Percentiles rank a stretch among this genome's conserved stretches.
Evolutionary conservation across 2,329 filamentous ascomycete species (phyloP).

Genomic region (Penicillium sp.): DNA sequence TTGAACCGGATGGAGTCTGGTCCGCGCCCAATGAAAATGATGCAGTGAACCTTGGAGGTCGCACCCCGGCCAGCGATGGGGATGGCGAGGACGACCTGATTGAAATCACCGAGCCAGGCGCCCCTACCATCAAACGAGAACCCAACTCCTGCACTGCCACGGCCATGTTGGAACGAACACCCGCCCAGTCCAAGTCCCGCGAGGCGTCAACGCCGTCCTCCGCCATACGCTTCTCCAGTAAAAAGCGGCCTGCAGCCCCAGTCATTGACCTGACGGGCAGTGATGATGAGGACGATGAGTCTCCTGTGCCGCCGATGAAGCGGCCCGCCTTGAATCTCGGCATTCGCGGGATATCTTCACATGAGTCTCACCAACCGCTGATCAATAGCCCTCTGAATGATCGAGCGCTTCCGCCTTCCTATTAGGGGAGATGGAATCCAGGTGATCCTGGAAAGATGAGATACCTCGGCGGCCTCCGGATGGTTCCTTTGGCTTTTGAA

Average conservation of each 20-base stretch:
- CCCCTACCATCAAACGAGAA: conserved; percentile 36
- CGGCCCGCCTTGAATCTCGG: conserved; percentile 23
- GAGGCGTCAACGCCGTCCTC: conserved; percentile 38
- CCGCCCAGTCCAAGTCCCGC: conserved; percentile 31
- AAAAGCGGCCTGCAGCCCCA: conserved; percentile 43
- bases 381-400: conserved; percentile 18
- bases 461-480: too few species aligned
- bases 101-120: conserved; percentile 41
- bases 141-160: conserved; percentile 18
- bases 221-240: conserved; percentile 29
- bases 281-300: conserved; percentile 47
- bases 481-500: too few species aligned
- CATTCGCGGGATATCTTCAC: conserved; percentile 18
- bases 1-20: conserved; percentile 85
- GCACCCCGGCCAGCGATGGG: conserved; percentile 37
- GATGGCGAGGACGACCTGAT: conserved; percentile 49
- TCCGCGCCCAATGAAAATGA: conserved; percentile 42
- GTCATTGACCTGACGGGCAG: conserved; percentile 53
- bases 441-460: too few species aligned
- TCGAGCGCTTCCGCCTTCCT: conserved; percentile 13
- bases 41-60: conserved; percentile 34
- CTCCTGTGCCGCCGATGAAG: conserved; percentile 33
- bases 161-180: conserved; percentile 27
- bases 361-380: conserved; percentile 19
- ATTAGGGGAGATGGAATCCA: conserved; percentile 4